Evolutionary conservation across 2,329 filamentous ascomycete genomes (phyloP).

Genomic region (Pseudopithomyces maydicus): DNA sequence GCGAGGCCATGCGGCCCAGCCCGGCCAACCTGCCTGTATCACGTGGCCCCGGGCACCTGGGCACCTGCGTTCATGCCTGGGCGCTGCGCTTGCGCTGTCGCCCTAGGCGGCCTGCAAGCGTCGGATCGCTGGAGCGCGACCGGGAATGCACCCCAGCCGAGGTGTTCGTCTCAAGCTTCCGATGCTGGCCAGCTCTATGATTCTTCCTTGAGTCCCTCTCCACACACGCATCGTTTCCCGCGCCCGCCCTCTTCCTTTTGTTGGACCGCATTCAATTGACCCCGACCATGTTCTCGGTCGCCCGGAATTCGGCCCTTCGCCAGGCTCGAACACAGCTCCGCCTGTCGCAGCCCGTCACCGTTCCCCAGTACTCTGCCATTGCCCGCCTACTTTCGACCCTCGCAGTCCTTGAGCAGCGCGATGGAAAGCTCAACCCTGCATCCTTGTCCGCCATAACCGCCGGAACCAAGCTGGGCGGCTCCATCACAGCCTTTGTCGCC

Average conservation of each 20-base stretch:
- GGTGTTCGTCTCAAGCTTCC: conserved; percentile 22
- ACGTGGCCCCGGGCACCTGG: too few relatives aligned
- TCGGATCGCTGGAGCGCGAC: conserved; percentile 12
- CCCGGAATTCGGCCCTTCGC: conserved; percentile 42
- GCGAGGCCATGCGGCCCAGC: too few relatives aligned
- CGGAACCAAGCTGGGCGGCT: conserved; percentile 82
- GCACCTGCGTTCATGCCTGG: too few relatives aligned
- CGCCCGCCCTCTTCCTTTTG: neutral
- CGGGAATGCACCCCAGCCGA: conserved; percentile 35
- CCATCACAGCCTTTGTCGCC: conserved; percentile 85
- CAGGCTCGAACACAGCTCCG: conserved; percentile 53
- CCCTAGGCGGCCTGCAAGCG: neutral
- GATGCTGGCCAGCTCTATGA: neutral
- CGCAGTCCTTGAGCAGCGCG: conserved; percentile 88
- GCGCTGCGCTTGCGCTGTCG: conserved; percentile 3
- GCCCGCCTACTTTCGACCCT: conserved; percentile 82
- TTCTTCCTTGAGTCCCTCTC: conserved; percentile 1
- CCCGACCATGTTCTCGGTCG: conserved; percentile 42
- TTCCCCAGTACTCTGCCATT: conserved; percentile 60
- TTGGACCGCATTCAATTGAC: neutral
- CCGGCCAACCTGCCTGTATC: too few relatives aligned
- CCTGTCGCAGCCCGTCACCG: conserved; percentile 32
- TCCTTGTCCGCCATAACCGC: conserved; percentile 87
- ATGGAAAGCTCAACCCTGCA: conserved; percentile 81
- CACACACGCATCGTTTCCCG: neutral